Percentiles rank a stretch among this genome's conserved stretches.
These are phyloP conservation scores for Penicillium vulpinum DNA, from an alignment of 2,329 filamentous ascomycete genomes.

Conservation along the genomic window DNA sequence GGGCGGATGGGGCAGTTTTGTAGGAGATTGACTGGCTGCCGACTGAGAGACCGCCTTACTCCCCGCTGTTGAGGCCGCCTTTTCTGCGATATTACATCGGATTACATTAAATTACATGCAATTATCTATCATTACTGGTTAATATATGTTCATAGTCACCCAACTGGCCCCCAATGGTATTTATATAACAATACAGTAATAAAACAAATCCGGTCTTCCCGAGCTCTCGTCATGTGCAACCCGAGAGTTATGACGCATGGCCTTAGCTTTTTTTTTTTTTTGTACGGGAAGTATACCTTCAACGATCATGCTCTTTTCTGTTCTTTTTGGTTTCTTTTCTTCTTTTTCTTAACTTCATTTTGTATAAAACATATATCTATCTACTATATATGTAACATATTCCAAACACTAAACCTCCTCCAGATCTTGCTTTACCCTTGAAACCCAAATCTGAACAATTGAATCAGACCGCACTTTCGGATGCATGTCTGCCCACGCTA, in stretches of 20 bases:
- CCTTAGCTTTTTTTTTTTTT: neutral
- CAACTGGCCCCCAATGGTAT: constrained; percentile 2
- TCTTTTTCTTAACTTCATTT: neutral
- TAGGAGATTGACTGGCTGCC: constrained; percentile 33
- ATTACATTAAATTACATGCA: neutral
- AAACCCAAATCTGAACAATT: neutral
- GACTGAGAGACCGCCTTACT: constrained; percentile 3
- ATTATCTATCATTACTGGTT: neutral
- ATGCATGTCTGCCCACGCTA: constrained; percentile 4
- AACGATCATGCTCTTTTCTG: too few species aligned
- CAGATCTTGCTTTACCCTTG: neutral
- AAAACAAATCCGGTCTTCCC: constrained; percentile 7
- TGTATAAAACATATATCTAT: neutral
- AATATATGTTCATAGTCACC: neutral
- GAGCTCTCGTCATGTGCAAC: constrained; percentile 10
- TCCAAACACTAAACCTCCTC: too few species aligned
- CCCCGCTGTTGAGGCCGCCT: constrained; percentile 7
- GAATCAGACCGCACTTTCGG: neutral
- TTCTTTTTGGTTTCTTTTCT: too few species aligned
- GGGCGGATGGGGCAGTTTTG: constrained; percentile 45
- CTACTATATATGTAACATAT: too few species aligned
- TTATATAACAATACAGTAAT: neutral
- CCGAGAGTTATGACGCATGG: constrained; percentile 7
- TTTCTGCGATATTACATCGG: constrained; percentile 12
- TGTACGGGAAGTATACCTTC: too few species aligned